Evolutionary conservation across 1,139 yeast genomes (phyloP).

Genomic region (Suhomyces choctaworum): DNA sequence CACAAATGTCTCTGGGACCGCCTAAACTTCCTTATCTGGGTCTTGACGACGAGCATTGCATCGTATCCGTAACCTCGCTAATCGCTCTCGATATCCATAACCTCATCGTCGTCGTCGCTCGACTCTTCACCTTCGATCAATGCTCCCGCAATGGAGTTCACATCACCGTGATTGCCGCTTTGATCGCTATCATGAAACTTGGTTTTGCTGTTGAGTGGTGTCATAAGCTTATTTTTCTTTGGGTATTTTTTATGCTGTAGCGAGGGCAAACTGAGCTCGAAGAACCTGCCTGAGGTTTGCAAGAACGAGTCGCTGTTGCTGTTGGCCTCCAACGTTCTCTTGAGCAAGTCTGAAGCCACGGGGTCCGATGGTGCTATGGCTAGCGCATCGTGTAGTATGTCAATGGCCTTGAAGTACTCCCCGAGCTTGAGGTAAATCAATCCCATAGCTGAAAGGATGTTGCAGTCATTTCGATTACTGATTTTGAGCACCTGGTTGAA

Average conservation of each 20-base stretch:
- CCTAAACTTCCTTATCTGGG: not conserved
- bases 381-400: constrained; percentile 75
- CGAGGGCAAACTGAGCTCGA: constrained; percentile 23
- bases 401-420: constrained; percentile 65
- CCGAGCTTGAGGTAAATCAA: constrained; percentile 74
- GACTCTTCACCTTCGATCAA: constrained; percentile 54
- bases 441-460: constrained; percentile 81
- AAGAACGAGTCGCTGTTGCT: constrained; percentile 33
- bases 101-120: constrained; percentile 59
- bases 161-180: constrained; percentile 23
- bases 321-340: constrained; percentile 77
- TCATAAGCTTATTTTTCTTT: constrained; percentile 17
- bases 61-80: too few relatives aligned
- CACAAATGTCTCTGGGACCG: not conserved
- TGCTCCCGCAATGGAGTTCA: constrained; percentile 38
- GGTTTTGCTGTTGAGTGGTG: constrained; percentile 25
- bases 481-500: constrained; percentile 75
- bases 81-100: constrained; percentile 67
- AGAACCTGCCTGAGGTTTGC: constrained; percentile 18
- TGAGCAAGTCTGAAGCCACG: constrained; percentile 77
- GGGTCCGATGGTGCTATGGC: constrained; percentile 81
- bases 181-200: constrained; percentile 11
- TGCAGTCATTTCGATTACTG: constrained; percentile 67
- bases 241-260: constrained; percentile 14
- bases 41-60: not conserved